A percentile compares a stretch with the other conserved stretches of the same genome.
Evolutionary conservation across 129 eudicot genomes (phyloP).

Genomic region (Flaveria sonorensis): DNA sequence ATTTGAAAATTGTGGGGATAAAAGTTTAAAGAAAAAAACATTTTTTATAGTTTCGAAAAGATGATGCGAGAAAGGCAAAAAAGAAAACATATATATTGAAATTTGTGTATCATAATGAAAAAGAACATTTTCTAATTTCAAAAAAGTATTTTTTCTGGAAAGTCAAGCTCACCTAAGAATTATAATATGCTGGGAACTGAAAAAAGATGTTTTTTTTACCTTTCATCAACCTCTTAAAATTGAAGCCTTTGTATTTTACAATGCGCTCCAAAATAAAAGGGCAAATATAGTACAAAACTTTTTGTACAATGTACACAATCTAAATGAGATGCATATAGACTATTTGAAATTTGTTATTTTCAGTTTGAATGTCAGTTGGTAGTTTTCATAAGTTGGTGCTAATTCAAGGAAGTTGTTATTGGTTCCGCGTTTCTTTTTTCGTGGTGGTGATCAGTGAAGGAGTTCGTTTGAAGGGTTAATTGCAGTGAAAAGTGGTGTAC

Average conservation of each 20-base stretch:
- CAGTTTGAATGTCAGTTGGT: slow-evolving; percentile 2
- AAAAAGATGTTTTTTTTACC: too few relatives aligned
- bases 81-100: not conserved
- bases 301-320: not conserved
- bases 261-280: not conserved
- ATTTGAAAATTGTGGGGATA: not conserved
- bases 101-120: not conserved
- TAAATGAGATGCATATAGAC: not conserved
- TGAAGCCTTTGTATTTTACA: not conserved
- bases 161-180: too few relatives aligned
- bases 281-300: not conserved
- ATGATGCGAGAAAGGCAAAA: not conserved
- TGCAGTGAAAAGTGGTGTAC: not conserved
- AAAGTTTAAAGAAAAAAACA: not conserved
- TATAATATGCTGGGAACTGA: too few relatives aligned
- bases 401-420: not conserved
- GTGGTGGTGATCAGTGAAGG: not conserved
- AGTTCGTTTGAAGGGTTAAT: not conserved
- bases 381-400: not conserved
- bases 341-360: slow-evolving; percentile 3
- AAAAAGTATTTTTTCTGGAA: too few relatives aligned
- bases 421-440: not conserved
- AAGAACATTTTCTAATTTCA: too few relatives aligned
- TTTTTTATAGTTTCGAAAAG: not conserved
- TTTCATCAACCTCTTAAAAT: too few relatives aligned